phyloP scores from a whole-genome alignment of 1,284 basidiomycete species.

The Caloboletus firmus region DNA sequence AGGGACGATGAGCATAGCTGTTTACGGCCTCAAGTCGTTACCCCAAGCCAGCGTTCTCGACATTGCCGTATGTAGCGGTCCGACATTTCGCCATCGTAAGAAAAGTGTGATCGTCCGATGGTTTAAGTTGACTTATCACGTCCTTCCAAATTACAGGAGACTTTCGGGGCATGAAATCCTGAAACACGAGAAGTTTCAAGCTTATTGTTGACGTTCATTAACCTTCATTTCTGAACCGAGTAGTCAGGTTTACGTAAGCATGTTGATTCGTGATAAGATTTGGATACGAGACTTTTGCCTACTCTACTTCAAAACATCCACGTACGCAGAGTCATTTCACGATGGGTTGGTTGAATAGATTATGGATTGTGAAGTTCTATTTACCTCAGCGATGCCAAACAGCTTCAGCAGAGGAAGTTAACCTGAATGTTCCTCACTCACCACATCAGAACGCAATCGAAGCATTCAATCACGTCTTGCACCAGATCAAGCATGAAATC shows the following conservation, averaged over 20 bases:
- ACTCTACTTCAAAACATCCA: constrained; percentile 4
- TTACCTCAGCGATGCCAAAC: constrained; percentile 17
- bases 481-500: constrained; percentile 61
- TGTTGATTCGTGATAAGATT: constrained; percentile 26
- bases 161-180: constrained; percentile 29
- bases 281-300: neutral
- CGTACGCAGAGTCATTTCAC: constrained; percentile 1
- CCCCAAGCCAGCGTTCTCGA: constrained; percentile 19
- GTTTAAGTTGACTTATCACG: constrained; percentile 11
- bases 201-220: constrained; percentile 24
- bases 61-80: constrained; percentile 23
- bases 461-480: constrained; percentile 57
- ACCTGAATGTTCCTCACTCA: constrained; percentile 56
- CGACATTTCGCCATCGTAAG: neutral
- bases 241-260: constrained; percentile 23
- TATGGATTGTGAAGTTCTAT: neutral
- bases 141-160: neutral
- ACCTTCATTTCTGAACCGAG: constrained; percentile 5
- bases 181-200: constrained; percentile 32
- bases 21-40: neutral
- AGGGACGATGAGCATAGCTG: neutral
- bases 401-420: constrained; percentile 60
- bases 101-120: neutral
- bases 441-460: constrained; percentile 60
- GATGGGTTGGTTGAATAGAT: constrained; percentile 28